Conservation (phyloP, 176 grass and related monocot genomes). For the Rhynchospora breviuscula region DNA sequence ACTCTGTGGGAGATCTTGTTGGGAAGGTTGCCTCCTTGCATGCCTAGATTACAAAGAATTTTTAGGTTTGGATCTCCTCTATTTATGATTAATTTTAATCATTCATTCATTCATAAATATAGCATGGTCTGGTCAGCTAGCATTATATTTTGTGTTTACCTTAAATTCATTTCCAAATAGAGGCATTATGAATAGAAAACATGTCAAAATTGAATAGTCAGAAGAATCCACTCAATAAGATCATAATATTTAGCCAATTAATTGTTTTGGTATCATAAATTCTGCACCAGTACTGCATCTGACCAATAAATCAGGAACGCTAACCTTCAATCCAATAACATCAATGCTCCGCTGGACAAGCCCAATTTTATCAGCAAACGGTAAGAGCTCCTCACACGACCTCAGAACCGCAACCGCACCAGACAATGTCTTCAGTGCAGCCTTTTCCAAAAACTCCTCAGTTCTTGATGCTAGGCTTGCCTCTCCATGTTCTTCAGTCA, state of each 20-base stretch:
- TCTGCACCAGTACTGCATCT: neutral
- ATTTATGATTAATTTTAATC: no score
- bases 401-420: conserved; percentile 56
- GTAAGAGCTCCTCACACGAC: conserved; percentile 48
- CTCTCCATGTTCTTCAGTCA: conserved; percentile 33
- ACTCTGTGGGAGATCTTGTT: conserved; percentile 34
- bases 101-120: neutral
- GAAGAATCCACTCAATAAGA: neutral
- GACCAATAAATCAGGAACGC: neutral
- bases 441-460: conserved; percentile 46
- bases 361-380: conserved; percentile 43
- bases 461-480: conserved; percentile 35
- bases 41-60: conserved; percentile 2
- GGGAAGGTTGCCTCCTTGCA: conserved; percentile 63
- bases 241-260: neutral
- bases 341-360: conserved; percentile 35
- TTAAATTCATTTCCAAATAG: neutral
- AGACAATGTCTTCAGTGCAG: conserved; percentile 24
- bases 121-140: neutral
- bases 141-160: neutral
- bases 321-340: conserved; percentile 38
- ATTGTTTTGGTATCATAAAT: neutral
- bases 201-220: neutral
- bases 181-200: neutral
- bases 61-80: no score